phyloP scores from a whole-genome alignment of 495 filamentous ascomycete genomes.

The Usnea hakonensis region DNA sequence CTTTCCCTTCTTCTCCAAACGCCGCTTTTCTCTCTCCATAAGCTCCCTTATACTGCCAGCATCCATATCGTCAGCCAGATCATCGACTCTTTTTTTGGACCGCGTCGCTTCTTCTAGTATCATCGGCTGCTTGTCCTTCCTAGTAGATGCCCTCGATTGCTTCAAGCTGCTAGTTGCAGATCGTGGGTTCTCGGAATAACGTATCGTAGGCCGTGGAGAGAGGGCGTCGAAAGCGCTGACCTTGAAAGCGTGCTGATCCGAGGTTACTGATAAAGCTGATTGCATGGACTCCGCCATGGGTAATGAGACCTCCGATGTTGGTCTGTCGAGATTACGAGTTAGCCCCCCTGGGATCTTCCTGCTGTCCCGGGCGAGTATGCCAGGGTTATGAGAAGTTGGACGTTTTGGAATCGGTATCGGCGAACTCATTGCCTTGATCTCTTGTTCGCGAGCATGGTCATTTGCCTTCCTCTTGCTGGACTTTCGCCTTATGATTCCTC shows the following conservation, averaged over 20 bases:
- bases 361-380: slow-evolving; percentile 55
- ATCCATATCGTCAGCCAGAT: slow-evolving; percentile 72
- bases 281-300: slow-evolving; percentile 63
- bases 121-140: slow-evolving; percentile 39
- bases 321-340: slow-evolving; percentile 52
- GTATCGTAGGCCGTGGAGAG: slow-evolving; percentile 70
- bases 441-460: slow-evolving; percentile 69
- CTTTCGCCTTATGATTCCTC: slow-evolving; percentile 52
- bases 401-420: slow-evolving; percentile 58
- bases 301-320: slow-evolving; percentile 65
- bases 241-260: slow-evolving; percentile 64
- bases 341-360: slow-evolving; percentile 51
- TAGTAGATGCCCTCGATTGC: slow-evolving; percentile 33
- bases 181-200: slow-evolving; percentile 59
- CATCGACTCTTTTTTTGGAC: slow-evolving; percentile 66
- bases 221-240: slow-evolving; percentile 66
- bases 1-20: slow-evolving; percentile 63
- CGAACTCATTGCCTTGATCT: slow-evolving; percentile 76
- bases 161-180: slow-evolving; percentile 33
- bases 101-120: slow-evolving; percentile 58
- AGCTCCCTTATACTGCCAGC: slow-evolving; percentile 72
- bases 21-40: slow-evolving; percentile 74
- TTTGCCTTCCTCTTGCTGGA: slow-evolving; percentile 71
- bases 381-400: slow-evolving; percentile 45
- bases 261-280: slow-evolving; percentile 62